Evolutionary conservation across 345 rosid genomes (phyloP), one percentile per base, ranked within the genome.

Genomic region (Raphanus sativus): DNA sequence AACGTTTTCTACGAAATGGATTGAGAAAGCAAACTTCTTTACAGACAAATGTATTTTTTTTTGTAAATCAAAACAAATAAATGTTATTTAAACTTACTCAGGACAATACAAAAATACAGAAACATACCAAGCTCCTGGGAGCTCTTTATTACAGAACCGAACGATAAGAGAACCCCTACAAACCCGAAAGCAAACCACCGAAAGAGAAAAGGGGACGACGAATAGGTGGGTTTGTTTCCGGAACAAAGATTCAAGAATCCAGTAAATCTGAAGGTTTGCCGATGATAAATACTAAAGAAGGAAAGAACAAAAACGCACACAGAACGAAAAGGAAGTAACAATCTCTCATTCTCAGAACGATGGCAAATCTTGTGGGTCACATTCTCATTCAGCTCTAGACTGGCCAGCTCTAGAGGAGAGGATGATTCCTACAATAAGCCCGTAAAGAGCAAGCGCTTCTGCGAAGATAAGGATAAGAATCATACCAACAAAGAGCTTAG

Each of bases 341-440:
- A n/a, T 69, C 55, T 45, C 48, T 40, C 48, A 40, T 40, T 0
- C 48, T 45, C 2, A 45, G 52, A 45, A 45, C 52, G 16, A 33
- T 26, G 40, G 10, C 13, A 8, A 74, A 42, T 45, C 75, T 29
- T n/a, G 71, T 55, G 52, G 55, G 8, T 25, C 11, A 60, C 16
- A 24, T 69, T 54, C 73, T 80, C 70, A 81, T 62, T 81, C 84
- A 0, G 84, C 84, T 76, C 84, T 68, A 30, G 84, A 81, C 75
- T 81, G 84, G 55, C 84, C 84, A 76, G 84, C 84, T 62, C 84
- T 68, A 4, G 84, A 81, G 21, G 84, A 81, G 7, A 81, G 77
- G 48, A 81, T 81, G 50, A 81, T 81, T 59, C 84, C 84, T 2
- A 81, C 81, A 33, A 81, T 81, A 56, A 81, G 84, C 5, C 84